A percentile compares a stretch with the other conserved stretches of the same genome.
phyloP scores from a whole-genome alignment of 1,284 basidiomycete genomes.

The Termitomyces sp. region DNA sequence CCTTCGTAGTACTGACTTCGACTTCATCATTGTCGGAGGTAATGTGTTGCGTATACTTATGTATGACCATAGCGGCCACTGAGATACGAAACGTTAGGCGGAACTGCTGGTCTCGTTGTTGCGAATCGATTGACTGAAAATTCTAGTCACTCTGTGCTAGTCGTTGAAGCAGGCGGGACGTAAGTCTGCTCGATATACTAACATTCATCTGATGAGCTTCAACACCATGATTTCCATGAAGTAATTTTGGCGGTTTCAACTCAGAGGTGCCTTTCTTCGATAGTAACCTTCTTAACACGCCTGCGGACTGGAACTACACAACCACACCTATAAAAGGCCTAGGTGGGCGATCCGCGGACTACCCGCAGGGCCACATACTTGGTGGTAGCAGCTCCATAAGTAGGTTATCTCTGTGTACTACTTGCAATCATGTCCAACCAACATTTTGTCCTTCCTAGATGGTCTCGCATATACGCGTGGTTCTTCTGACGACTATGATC shows the following conservation, averaged over 20 bases:
- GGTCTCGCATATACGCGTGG: conserved; percentile 23
- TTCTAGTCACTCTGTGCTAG: conserved; percentile 14
- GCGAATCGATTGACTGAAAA: conserved; percentile 18
- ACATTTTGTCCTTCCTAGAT: conserved; percentile 11
- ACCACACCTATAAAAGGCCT: conserved; percentile 13
- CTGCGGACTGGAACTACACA: conserved; percentile 20
- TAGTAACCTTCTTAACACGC: conserved; percentile 13
- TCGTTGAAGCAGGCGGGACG: conserved; percentile 18
- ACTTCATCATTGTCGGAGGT: conserved; percentile 19
- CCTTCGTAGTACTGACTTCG: conserved; percentile 11
- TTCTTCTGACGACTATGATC: conserved; percentile 23
- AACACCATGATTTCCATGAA: neutral
- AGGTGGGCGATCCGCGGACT: conserved; percentile 11
- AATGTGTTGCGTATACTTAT: neutral
- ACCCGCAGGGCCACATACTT: conserved; percentile 18
- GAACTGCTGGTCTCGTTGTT: conserved; percentile 19
- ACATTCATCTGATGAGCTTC: neutral
- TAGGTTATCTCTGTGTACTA: neutral
- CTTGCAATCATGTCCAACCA: neutral
- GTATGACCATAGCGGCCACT: neutral
- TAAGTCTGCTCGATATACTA: conserved; percentile 3
- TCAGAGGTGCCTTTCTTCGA: conserved; percentile 18
- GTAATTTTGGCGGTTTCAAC: conserved; percentile 11
- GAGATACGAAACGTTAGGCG: conserved; percentile 7
- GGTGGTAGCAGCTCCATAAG: conserved; percentile 18